Base-by-base conservation (phyloP, 2,329 filamentous ascomycete genomes). In the Nemania sp. region DNA sequence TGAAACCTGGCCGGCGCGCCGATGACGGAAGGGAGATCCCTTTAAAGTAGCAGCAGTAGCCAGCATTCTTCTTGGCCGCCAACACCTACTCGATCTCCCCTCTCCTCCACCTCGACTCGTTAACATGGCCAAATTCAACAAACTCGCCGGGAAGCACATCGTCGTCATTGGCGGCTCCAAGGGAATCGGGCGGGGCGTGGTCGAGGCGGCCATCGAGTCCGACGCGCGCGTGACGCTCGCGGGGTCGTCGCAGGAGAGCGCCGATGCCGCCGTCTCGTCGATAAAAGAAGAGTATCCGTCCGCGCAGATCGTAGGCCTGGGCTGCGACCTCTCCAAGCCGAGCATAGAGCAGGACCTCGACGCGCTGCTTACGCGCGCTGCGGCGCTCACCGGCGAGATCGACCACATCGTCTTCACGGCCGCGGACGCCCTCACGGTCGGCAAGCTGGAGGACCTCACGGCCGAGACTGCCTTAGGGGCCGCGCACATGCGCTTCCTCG, bases 341-440 rank as follows among this genome's bases (percentile, higher is more conserved):
- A 64, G 62, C 6, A 59, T 69, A 5, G 71, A 72, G 49, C n/a
- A 54, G 12, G 65, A 66, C 55, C 67, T 73, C 9, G 69, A 71
- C 6, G 60, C 46, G 0, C 54, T 72, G 17, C 63, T 72, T 40
- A 15, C 55, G 11, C 47, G 42, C 21, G 40, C 54, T 2, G 51
- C 51, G 2, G 65, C 53, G 17, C 40, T 60, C 12, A 21, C 25
- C 32, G 60, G 57, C 52, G 49, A 60, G n/a, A 61, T 73, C 56
- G 68, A 73, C 65, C 71, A 72, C 57, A 43, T 72, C 34, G 66
- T 72, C 13, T 63, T 60, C 67, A 71, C 70, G 18, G 76, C 76
- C 0, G 73, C 68, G 3, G 72, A 75, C 63, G 50, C 49, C 54
- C 67, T 74, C 4, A 12, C 65, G 40, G 12, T 69, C 7, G 43